Conservation (phyloP, 768 basidiomycete species). For the Leccinum aurantiacum region DNA sequence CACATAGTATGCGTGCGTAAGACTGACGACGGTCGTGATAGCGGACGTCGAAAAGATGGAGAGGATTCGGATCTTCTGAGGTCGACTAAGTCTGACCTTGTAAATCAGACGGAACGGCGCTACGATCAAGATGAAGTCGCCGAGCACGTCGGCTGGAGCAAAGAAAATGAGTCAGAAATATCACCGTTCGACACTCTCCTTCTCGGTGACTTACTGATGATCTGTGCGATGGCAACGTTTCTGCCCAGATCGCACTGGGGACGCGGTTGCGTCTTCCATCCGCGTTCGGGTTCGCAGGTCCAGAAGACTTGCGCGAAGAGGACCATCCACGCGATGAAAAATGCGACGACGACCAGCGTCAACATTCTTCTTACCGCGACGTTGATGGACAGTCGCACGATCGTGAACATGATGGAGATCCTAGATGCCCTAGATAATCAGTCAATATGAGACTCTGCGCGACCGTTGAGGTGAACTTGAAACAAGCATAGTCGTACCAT, state of each 20-base stretch:
- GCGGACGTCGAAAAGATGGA: constrained; percentile 9
- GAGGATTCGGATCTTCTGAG: constrained; percentile 6
- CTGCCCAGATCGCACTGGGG: neutral
- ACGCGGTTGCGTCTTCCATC: constrained; percentile 2
- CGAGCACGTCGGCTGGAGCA: constrained; percentile 6
- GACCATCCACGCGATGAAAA: constrained; percentile 2
- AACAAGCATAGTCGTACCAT: neutral
- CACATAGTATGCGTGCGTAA: neutral
- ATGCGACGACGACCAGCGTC: neutral
- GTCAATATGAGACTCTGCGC: neutral
- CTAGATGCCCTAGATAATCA: neutral
- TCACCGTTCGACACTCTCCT: neutral
- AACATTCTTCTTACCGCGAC: neutral
- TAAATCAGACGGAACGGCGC: neutral
- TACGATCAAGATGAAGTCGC: constrained; percentile 1
- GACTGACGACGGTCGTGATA: constrained; percentile 2
- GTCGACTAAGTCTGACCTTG: neutral
- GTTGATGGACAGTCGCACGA: neutral
- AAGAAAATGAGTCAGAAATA: neutral
- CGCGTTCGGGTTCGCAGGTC: constrained; percentile 5
- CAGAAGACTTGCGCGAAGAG: constrained; percentile 7
- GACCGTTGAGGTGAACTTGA: neutral
- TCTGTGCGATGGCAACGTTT: neutral
- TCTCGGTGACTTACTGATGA: neutral
- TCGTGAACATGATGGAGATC: constrained; percentile 6